Conservation (phyloP, 176 grass and related monocot genomes). For the Triticum monococcum region DNA sequence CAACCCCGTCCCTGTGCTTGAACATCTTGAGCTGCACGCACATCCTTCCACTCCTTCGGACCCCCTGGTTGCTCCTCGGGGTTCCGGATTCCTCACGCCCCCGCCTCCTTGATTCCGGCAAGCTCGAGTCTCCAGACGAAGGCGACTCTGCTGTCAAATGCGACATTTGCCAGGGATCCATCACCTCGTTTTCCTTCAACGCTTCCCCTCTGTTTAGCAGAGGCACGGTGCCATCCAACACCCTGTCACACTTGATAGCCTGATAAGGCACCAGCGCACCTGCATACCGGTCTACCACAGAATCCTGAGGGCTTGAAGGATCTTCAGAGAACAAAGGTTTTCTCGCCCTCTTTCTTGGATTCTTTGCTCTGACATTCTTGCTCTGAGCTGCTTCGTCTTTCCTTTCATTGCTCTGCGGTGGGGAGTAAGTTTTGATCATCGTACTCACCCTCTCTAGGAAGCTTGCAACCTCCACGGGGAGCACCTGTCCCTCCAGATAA, state of each 20-base stretch:
- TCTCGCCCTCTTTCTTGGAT: constrained; percentile 42
- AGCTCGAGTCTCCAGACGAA: constrained; percentile 38
- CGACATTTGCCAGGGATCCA: constrained; percentile 32
- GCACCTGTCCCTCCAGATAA: constrained; percentile 49
- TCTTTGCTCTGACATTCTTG: constrained; percentile 23
- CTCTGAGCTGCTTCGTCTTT: constrained; percentile 22
- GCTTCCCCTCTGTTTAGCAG: constrained; percentile 1
- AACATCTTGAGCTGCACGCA: constrained; percentile 49
- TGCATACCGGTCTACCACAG: not conserved
- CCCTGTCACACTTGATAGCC: constrained; percentile 19
- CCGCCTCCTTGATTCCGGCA: constrained; percentile 23
- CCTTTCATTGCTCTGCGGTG: constrained; percentile 16
- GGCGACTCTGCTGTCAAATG: not conserved
- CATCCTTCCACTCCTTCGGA: constrained; percentile 37
- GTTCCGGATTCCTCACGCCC: not conserved
- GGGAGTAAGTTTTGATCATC: constrained; percentile 50
- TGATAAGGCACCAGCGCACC: constrained; percentile 3
- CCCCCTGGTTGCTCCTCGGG: constrained; percentile 12
- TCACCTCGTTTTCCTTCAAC: constrained; percentile 28
- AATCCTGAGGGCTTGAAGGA: constrained; percentile 29
- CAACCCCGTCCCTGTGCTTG: constrained; percentile 44
- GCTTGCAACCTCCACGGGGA: constrained; percentile 51
- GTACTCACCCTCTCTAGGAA: constrained; percentile 46
- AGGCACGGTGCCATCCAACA: constrained; percentile 34
- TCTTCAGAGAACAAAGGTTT: constrained; percentile 19